phyloP scores from a whole-genome alignment of 139 green algal genomes.

The Coccomyxa sp. region DNA sequence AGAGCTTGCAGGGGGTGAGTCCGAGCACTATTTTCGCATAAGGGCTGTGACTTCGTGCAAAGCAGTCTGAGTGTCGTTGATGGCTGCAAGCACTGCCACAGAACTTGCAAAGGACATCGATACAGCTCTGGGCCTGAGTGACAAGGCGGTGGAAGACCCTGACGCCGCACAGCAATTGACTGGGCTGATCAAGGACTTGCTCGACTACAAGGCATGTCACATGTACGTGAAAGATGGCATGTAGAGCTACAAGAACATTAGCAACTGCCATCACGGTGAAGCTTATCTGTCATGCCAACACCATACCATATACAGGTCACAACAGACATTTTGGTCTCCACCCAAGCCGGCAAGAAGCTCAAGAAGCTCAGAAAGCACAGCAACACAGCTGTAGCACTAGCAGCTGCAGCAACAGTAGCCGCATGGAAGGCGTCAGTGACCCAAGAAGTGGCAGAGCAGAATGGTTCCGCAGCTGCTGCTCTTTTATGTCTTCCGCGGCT shows the following conservation, averaged over 20 bases:
- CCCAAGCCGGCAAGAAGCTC: slow-evolving; percentile 72
- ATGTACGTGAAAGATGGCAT: no score
- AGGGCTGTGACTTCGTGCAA: no score
- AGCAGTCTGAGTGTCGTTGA: no score
- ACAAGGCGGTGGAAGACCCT: neutral
- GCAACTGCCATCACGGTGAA: no score
- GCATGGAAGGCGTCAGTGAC: slow-evolving; percentile 61
- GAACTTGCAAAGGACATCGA: slow-evolving; percentile 2
- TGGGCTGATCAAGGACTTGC: neutral
- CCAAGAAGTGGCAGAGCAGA: slow-evolving; percentile 5
- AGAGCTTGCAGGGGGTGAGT: no score
- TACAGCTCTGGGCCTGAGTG: neutral
- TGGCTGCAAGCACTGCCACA: no score
- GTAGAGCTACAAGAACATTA: no score
- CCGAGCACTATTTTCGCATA: no score
- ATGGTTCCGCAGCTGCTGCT: neutral
- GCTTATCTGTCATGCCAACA: no score
- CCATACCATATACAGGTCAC: slow-evolving; percentile 45
- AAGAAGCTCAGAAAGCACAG: slow-evolving; percentile 70
- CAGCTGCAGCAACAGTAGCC: slow-evolving; percentile 51
- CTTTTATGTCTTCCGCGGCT: neutral
- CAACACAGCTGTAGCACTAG: slow-evolving; percentile 31
- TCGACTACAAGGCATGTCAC: no score
- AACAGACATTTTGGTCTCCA: slow-evolving; percentile 58
- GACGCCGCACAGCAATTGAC: neutral